Evolutionary conservation across 73 alveolate species (phyloP), one percentile per base, ranked within the genome.

Genomic region (Stentor coeruleus): DNA sequence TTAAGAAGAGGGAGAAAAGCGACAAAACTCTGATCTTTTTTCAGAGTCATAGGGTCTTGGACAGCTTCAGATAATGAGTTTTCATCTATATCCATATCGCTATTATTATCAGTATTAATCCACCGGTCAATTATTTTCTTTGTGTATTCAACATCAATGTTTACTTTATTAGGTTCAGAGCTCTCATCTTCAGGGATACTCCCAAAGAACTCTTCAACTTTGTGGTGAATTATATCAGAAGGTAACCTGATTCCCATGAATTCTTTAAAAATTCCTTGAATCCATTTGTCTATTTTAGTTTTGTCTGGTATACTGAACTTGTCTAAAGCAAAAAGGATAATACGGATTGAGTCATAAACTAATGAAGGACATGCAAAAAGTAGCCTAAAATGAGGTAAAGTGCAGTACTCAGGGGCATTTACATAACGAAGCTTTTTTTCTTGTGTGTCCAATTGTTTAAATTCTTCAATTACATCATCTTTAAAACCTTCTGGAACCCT

Each of bases 321-420:
- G 33, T 66, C 79, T 28, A 40, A 37, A 66, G 79, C 79, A 66
- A 20, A 20, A 20, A 66, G 39, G 11, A 20, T 28, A 1, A 66
- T 20, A 1, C 79, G n/a, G 11, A 66, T 37, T 28, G 79, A 37
- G 33, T 66, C 79, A 66, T 26, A 11, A 28, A 66, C 14, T 28
- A 2, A 1, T 26, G 36, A 40, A 1, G n/a, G 39, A 2, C 15
- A 31, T 1, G n/a, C 33, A 1, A 66, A 66, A 66, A 66, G 79
- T 1, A 66, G 79, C 39, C 79, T 37, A 66, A 66, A 66, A 20
- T 66, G 79, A 66, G 79, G 79, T 40, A 66, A 66, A 66, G 39
- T 66, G n/a, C 40, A 20, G 37, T 26, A 66, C 36, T 66, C 79
- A 66, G 37, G 2, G 33, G 49, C 36, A 2, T 66, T 66, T 20